Evolutionary conservation across 1,139 yeast genomes (phyloP), one percentile per base, ranked within the genome.

Genomic region (Zygoascus sp.): DNA sequence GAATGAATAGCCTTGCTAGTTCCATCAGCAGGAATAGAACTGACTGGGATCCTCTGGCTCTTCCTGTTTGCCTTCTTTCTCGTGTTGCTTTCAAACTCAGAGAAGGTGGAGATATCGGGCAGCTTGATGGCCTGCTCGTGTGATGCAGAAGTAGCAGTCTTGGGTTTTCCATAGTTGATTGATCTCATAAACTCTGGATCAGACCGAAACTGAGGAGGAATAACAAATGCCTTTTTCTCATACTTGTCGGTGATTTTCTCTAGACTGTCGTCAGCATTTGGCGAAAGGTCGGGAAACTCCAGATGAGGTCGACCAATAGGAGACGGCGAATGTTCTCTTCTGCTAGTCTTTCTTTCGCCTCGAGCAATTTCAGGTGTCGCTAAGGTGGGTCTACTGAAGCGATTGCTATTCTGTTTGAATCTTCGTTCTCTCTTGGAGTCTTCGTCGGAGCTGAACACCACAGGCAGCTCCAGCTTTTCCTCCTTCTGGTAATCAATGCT

Each of bases 11-110:
- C 62, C 37, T 54, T 54, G 46, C 58, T 61, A 25, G 57, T 58
- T n/a, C 54, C 53, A 40, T 59, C 62, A 34, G 58, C 38, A 1
- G 62, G 62, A 19, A 59, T 60, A 8, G 61, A 56, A 7, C 54
- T 56, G 20, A 59, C 51, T 6, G 58, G 36, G 10, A 42, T 25
- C 16, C 45, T 36, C 16, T 42, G 32, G 56, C 44, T 57, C 60
- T 32, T 54, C 50, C 8, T 45, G 27, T 34, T 48, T 28, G 32
- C 38, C 25, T 45, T 47, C 25, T 45, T 47, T 47, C 23, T 46
- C 44, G 9, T 50, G 49, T 19, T 50, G 39, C 35, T 40, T 43
- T 25, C 47, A 20, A 58, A 53, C 16, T 59, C 56, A 10, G 60
- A 57, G 19, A 58, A 42, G 1, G 60, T 61, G 11, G 59, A 53